These are phyloP conservation scores for Bisporella sp. DNA, from an alignment of 2,329 filamentous ascomycete species.

Conservation along the genomic window DNA sequence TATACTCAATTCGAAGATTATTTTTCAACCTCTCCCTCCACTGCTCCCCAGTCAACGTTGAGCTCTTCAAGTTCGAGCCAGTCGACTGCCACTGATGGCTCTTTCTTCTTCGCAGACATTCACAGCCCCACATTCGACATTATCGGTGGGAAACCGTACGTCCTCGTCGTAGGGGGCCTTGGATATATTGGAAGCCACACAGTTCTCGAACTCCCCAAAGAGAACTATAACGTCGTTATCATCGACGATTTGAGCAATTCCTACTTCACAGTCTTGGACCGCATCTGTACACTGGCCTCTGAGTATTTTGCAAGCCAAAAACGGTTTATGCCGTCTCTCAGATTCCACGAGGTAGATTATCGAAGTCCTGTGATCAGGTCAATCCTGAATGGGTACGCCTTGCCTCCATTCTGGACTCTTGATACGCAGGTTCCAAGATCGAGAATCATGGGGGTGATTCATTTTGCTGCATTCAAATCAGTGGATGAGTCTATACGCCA, in stretches of 20 bases:
- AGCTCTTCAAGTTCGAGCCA: no score
- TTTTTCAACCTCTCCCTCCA: no score
- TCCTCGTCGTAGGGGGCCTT: conserved; percentile 39
- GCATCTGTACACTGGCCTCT: conserved; percentile 14
- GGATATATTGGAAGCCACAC: conserved; percentile 45
- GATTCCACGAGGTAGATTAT: conserved; percentile 23
- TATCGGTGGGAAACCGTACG: conserved; percentile 16
- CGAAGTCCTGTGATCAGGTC: conserved; percentile 15
- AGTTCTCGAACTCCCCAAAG: conserved; percentile 39
- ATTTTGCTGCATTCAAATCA: no score
- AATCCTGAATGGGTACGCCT: conserved; percentile 19
- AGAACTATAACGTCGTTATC: conserved; percentile 38
- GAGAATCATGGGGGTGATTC: no score
- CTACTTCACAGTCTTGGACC: conserved; percentile 16
- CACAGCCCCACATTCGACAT: no score
- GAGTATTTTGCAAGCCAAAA: conserved; percentile 11
- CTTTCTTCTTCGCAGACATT: no score
- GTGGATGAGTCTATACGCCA: no score
- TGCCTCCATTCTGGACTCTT: conserved; percentile 5
- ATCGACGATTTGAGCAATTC: conserved; percentile 31
- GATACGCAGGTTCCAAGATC: conserved; percentile 8
- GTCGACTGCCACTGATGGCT: no score
- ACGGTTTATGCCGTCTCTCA: conserved; percentile 17
- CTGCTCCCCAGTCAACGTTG: no score
- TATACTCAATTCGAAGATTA: no score